phyloP scores from a whole-genome alignment of 305 asterid species.

The Fraxinus paxiana region DNA sequence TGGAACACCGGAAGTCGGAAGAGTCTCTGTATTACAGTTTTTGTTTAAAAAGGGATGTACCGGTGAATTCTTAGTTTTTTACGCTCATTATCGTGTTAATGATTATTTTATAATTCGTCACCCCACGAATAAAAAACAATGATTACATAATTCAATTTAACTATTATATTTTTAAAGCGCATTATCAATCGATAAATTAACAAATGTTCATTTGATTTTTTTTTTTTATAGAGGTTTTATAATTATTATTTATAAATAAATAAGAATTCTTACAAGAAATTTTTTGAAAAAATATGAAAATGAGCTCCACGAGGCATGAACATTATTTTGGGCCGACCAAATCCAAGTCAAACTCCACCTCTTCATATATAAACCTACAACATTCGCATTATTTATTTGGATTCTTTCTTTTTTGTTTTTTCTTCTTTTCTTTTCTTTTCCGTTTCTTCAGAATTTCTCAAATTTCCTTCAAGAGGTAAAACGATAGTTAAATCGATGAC shows the following conservation, averaged over 20 bases:
- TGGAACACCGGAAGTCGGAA: neutral
- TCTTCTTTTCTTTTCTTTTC: neutral
- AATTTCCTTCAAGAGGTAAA: conserved; percentile 11
- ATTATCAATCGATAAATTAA: neutral
- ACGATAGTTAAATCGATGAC: conserved; percentile 16
- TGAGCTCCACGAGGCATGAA: neutral
- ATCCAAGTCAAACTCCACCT: conserved; percentile 22
- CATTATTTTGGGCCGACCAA: conserved; percentile 34
- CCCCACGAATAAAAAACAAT: neutral
- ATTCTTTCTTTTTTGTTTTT: neutral
- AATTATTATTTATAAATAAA: neutral
- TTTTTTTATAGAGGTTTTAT: neutral
- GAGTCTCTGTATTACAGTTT: neutral
- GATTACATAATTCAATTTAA: neutral
- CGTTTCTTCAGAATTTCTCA: neutral
- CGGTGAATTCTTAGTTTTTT: neutral
- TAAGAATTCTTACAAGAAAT: neutral
- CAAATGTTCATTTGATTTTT: neutral
- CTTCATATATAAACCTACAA: neutral
- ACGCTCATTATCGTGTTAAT: neutral
- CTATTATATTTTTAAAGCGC: neutral
- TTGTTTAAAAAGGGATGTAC: neutral
- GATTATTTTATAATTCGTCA: neutral
- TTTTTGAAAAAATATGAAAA: neutral
- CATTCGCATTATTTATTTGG: neutral